Conservation (phyloP, 495 filamentous ascomycete species). For the Neurospora sp. region DNA sequence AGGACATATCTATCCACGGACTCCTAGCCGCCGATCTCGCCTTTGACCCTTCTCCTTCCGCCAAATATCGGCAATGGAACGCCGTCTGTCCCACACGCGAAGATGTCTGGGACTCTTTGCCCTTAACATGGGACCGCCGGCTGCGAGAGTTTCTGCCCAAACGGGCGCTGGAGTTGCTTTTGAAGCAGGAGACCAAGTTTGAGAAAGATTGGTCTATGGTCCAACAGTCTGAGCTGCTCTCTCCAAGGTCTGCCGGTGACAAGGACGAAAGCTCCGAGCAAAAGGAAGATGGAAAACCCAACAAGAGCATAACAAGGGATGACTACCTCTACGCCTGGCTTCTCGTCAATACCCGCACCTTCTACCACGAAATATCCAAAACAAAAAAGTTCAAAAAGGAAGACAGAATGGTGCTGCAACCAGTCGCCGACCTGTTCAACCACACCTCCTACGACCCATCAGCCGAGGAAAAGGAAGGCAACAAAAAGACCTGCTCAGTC, state of each 20-base stretch:
- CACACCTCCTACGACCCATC: slow-evolving; percentile 31
- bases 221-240: slow-evolving; percentile 24
- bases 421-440: slow-evolving; percentile 85
- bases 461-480: slow-evolving; percentile 35
- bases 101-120: slow-evolving; percentile 54
- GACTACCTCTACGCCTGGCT: slow-evolving; percentile 66
- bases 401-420: slow-evolving; percentile 71
- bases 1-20: slow-evolving; percentile 53
- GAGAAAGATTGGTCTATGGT: slow-evolving; percentile 50
- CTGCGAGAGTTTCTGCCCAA: slow-evolving; percentile 41
- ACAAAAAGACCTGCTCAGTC: slow-evolving; percentile 42
- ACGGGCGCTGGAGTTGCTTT: slow-evolving; percentile 39
- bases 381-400: slow-evolving; percentile 44
- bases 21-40: slow-evolving; percentile 62
- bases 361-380: slow-evolving; percentile 55
- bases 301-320: slow-evolving; percentile 38
- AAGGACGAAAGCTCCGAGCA: not conserved
- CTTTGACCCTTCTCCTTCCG: slow-evolving; percentile 28
- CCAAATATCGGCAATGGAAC: slow-evolving; percentile 45
- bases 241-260: not conserved
- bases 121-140: slow-evolving; percentile 53
- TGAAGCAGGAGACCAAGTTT: slow-evolving; percentile 53
- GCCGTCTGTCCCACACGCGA: slow-evolving; percentile 53
- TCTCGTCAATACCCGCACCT: slow-evolving; percentile 73
- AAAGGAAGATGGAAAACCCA: slow-evolving; percentile 5